Percentiles rank a stretch among this genome's conserved stretches.
These are phyloP conservation scores for Sporopachydermia cereana DNA, from an alignment of 1,139 yeast species.

Conservation along the genomic window DNA sequence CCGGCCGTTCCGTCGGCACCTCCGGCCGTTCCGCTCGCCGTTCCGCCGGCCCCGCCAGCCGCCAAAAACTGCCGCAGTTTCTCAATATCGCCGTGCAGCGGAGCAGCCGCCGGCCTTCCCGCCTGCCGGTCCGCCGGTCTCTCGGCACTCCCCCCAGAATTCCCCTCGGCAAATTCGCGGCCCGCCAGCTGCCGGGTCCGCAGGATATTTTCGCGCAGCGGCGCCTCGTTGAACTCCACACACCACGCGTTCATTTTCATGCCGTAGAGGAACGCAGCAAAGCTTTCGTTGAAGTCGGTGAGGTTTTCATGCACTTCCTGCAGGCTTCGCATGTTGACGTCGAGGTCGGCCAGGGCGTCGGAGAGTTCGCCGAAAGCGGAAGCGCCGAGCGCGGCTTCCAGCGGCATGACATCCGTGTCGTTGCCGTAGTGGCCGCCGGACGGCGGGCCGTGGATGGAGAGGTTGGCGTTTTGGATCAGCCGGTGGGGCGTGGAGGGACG, in stretches of 20 bases:
- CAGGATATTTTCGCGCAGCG: slow-evolving; percentile 20
- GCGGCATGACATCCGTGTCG: slow-evolving; percentile 11
- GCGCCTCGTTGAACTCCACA: slow-evolving; percentile 43
- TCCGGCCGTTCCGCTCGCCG: background rate
- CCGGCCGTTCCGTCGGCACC: background rate
- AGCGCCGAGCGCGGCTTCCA: slow-evolving; percentile 17
- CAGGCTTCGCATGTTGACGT: slow-evolving; percentile 38
- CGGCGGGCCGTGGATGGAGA: slow-evolving; percentile 9
- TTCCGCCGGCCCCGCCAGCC: background rate
- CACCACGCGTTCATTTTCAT: slow-evolving; percentile 61
- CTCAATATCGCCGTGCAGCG: background rate
- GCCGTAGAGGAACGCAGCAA: slow-evolving; percentile 52
- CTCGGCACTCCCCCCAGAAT: background rate
- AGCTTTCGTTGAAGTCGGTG: slow-evolving; percentile 46
- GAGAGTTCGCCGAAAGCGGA: slow-evolving; percentile 29
- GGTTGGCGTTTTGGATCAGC: slow-evolving; percentile 13
- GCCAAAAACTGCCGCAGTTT: background rate
- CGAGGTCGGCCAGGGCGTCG: slow-evolving; percentile 44
- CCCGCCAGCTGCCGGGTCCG: background rate
- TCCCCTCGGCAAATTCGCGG: background rate
- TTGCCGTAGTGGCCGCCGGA: slow-evolving; percentile 5
- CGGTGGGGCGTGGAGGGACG: slow-evolving; percentile 20
- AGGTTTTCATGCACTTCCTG: slow-evolving; percentile 39
- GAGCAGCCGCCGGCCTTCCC: background rate
- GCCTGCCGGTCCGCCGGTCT: background rate